Evolutionary conservation across 2,329 filamentous ascomycete genomes (phyloP).

Genomic region (Ophiocordyceps sinensis): DNA sequence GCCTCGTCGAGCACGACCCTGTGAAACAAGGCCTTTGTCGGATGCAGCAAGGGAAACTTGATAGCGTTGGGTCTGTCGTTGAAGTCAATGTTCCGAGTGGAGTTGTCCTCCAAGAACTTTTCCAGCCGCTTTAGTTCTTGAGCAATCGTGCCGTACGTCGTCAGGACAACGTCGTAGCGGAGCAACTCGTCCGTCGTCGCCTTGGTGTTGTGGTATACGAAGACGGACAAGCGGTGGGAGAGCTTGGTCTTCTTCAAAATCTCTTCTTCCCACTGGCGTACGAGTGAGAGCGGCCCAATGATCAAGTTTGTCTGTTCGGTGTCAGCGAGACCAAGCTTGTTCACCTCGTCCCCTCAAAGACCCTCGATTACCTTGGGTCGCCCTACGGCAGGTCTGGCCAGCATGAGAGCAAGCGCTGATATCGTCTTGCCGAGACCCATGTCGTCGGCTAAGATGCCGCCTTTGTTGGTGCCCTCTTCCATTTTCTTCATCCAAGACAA

Average conservation of each 20-base stretch:
- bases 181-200: slow-evolving; percentile 44
- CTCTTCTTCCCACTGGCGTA: slow-evolving; percentile 76
- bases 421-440: slow-evolving; percentile 92
- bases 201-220: slow-evolving; percentile 58
- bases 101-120: slow-evolving; percentile 33
- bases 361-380: slow-evolving; percentile 19
- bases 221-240: slow-evolving; percentile 45
- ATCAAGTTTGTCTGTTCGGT: slow-evolving; percentile 61
- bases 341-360: slow-evolving; percentile 26
- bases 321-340: slow-evolving; percentile 12
- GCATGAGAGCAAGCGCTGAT: slow-evolving; percentile 64
- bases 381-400: slow-evolving; percentile 45
- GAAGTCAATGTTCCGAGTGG: slow-evolving; percentile 21
- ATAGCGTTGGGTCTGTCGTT: slow-evolving; percentile 19
- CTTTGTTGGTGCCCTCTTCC: slow-evolving; percentile 62
- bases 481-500: slow-evolving; percentile 74
- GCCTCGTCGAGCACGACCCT: slow-evolving; percentile 79
- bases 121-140: slow-evolving; percentile 47
- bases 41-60: slow-evolving; percentile 45
- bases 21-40: slow-evolving; percentile 48
- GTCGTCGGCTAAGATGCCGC: slow-evolving; percentile 84
- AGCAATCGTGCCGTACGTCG: slow-evolving; percentile 67
- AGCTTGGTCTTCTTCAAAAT: slow-evolving; percentile 54
- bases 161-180: slow-evolving; percentile 65
- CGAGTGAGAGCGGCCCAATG: slow-evolving; percentile 63